Base-by-base conservation (phyloP, 2,329 filamentous ascomycete species). In the Microcyclosporella mali region DNA sequence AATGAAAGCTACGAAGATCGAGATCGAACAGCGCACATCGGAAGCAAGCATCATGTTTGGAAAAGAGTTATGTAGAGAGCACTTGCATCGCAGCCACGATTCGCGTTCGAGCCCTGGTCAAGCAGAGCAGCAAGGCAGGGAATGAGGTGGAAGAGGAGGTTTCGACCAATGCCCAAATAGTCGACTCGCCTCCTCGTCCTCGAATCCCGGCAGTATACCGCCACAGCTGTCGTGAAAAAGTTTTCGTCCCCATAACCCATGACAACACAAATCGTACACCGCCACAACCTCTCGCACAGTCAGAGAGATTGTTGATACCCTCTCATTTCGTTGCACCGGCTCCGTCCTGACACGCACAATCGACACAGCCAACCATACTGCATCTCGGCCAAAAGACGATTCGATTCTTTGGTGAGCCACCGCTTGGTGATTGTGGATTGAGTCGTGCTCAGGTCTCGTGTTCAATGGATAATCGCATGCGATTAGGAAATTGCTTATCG, bases 401-500 rank as follows among this genome's bases (percentile, higher is more conserved):
- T 38, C 40, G 17, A 17, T 30, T 34, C 21, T 43, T 29, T 16
- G 38, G 37, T 33, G 25, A 45, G 40, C 30, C 41, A 37, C 41
- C 39, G 33, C 35, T 32, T 34, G 21, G 37, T 21, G 45, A 43
- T 29, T 45, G 45, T 45, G 49, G 33, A 32, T 32, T n/a, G 18
- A 40, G 39, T 36, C 34, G 48, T 43, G 28, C 45, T 35, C 37
- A 36, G 33, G 10, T 30, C 40, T 39, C 43, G 18, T 27, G 11
- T 27, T 29, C 25, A 12, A 25, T 37, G 35, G 21, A 25, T 28
- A 35, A 37, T 32, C 32, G 36, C 16, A 35, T 44, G 33, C 12
- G 27, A 28, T 31, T 11, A 11, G 16, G 12, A 29, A 14, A 25
- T 27, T 30, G 18, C 37, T 49, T 88, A 94, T 85, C 88, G 87